Base-by-base conservation (phyloP, 176 grass and related monocot genomes). In the Saccharum officinarum region DNA sequence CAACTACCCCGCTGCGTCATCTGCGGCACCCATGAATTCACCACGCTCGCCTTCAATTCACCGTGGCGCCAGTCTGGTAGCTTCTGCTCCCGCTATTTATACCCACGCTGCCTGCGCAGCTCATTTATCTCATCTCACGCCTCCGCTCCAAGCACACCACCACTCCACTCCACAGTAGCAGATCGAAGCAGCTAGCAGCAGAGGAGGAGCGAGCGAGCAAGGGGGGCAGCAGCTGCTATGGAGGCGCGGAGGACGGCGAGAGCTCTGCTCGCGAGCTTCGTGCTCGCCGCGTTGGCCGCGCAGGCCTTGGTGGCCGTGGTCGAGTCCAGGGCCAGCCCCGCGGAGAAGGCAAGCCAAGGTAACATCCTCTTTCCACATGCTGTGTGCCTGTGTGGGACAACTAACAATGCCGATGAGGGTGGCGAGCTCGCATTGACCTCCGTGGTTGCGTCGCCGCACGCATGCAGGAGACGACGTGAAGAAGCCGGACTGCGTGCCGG, bases 401-500 rank as follows among this genome's bases (percentile, higher is more conserved):
- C 3, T 3, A 52, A 6, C 16, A 18, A 20, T 54, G 50, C 50
- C 0, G 6, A 54, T 54, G 17, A 8, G 17, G 17, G 17, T 20
- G 50, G 18, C 7, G 52, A 59, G 20, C 54, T n/a, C n/a, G 54
- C 54, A 59, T n/a, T 59, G 28, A 28, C 28, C 28, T 28, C 28
- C 1, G 1, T 28, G 28, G 28, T 28, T 28, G 28, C 28, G 28
- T 28, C 28, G 28, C 28, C 28, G 28, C 28, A 28, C 28, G 28
- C 28, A 28, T 28, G 28, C 76, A 84, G 89, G 67, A 16, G 80
- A 69, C 26, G 83, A 62, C 41, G 81, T 84, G 16, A 91, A 87
- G 89, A 91, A 91, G 85, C 89, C 89, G 40, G 89, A 91, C 81
- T 91, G 89, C 85, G 89, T 91, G 69, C 84, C 89, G 23, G 75